A percentile compares a stretch with the other conserved stretches of the same genome.
These are phyloP conservation scores for Pilatotrama ljubarskyi DNA, from an alignment of 768 basidiomycete species.

Conservation along the genomic window DNA sequence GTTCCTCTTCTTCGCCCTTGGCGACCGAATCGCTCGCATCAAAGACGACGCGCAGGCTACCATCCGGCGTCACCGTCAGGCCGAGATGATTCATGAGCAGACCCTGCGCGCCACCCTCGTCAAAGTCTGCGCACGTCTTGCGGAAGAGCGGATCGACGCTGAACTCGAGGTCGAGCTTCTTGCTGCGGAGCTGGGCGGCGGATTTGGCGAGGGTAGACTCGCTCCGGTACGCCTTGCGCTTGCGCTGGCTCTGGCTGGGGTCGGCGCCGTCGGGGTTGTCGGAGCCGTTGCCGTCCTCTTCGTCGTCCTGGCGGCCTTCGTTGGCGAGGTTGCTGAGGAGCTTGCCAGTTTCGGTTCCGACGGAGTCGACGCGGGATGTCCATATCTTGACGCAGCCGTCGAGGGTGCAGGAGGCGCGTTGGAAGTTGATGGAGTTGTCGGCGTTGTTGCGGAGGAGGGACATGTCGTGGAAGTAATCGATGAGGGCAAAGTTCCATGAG, in stretches of 20 bases:
- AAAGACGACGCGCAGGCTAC: conserved; percentile 87
- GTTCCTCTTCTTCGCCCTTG: conserved; percentile 71
- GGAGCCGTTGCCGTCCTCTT: conserved; percentile 59
- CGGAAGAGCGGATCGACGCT: conserved; percentile 95
- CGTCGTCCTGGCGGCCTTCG: conserved; percentile 58
- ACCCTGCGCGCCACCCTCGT: conserved; percentile 96
- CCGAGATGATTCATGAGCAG: conserved; percentile 95
- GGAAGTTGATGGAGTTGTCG: conserved; percentile 98
- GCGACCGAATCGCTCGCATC: conserved; percentile 92
- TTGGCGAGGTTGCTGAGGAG: conserved; percentile 84
- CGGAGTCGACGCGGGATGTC: conserved; percentile 96
- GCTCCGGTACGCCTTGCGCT: conserved; percentile 68
- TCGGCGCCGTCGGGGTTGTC: conserved; percentile 66
- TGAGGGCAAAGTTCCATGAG: conserved; percentile 96
- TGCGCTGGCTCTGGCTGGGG: conserved; percentile 49
- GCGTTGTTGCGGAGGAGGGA: conserved; percentile 88
- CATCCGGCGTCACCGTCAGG: conserved; percentile 74
- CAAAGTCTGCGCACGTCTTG: conserved; percentile 98
- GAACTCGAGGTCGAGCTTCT: conserved; percentile 95
- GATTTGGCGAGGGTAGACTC: conserved; percentile 91
- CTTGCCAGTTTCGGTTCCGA: conserved; percentile 95
- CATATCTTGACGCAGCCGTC: conserved; percentile 99
- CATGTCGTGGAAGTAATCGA: conserved; percentile 99
- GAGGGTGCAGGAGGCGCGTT: conserved; percentile 95
- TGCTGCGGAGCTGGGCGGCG: conserved; percentile 75